Percentiles rank a stretch among this genome's conserved stretches.
Evolutionary conservation across 305 asterid species (phyloP).

Genomic region (Fraxinus velutina): DNA sequence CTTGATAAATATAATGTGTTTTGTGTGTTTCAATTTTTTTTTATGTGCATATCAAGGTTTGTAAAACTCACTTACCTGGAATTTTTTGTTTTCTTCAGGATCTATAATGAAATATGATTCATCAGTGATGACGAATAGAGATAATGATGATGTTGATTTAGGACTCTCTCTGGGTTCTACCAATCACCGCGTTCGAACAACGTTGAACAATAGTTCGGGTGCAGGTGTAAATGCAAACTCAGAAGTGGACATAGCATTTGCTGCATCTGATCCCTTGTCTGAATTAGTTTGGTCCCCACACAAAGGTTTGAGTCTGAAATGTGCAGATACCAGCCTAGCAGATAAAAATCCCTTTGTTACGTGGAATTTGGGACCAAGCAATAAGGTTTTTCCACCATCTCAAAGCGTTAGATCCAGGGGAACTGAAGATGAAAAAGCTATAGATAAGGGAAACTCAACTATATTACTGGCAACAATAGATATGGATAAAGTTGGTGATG

Average conservation of each 20-base stretch:
- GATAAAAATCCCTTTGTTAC: constrained; percentile 37
- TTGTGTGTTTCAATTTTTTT: not conserved
- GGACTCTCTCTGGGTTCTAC: constrained; percentile 53
- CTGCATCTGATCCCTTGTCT: constrained; percentile 63
- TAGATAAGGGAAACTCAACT: constrained; percentile 29
- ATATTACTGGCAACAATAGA: constrained; percentile 13
- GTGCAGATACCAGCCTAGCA: constrained; percentile 40
- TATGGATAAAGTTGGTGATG: constrained; percentile 15
- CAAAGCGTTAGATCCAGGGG: constrained; percentile 28
- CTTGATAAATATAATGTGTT: not conserved
- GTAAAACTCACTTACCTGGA: constrained; percentile 1
- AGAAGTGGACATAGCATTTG: constrained; percentile 40
- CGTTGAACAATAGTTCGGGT: constrained; percentile 44
- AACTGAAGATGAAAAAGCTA: constrained; percentile 27
- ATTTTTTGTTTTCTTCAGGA: constrained; percentile 23
- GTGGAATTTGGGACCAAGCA: constrained; percentile 44
- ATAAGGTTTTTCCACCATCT: constrained; percentile 31
- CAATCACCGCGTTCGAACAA: constrained; percentile 25
- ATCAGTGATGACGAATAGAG: constrained; percentile 32
- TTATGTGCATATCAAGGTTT: not conserved
- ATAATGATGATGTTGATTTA: constrained; percentile 43
- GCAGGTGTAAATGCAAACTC: constrained; percentile 91
- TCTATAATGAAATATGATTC: constrained; percentile 15
- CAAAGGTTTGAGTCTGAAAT: constrained; percentile 62
- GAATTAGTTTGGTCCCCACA: constrained; percentile 84